Percentiles rank a stretch among this genome's conserved stretches.
Evolutionary conservation across 306 rosid genomes (phyloP).

Genomic region (Lotus japonicus): DNA sequence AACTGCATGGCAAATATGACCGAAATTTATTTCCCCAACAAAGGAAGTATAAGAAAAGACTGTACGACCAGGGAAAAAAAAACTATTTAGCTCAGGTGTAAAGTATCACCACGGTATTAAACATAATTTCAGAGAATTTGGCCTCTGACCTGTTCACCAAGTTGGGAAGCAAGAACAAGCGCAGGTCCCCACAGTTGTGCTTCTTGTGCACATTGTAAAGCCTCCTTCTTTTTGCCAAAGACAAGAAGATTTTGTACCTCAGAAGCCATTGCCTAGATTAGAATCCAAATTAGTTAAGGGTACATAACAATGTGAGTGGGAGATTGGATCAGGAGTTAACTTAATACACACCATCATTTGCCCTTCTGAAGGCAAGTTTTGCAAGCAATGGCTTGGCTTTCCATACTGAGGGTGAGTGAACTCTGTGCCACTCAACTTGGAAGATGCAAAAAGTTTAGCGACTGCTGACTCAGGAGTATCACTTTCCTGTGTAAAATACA

Average conservation of each 20-base stretch:
- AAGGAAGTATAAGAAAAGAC: neutral
- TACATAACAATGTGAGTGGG: neutral
- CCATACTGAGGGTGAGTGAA: constrained; percentile 49
- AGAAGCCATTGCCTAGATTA: constrained; percentile 72
- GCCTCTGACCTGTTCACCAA: constrained; percentile 85
- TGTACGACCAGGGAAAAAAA: neutral
- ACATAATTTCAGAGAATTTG: neutral
- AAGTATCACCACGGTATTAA: constrained; percentile 10
- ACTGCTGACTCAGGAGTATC: constrained; percentile 75
- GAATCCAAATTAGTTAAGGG: constrained; percentile 18
- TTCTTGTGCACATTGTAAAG: constrained; percentile 84
- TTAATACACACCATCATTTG: constrained; percentile 50
- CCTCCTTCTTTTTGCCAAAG: constrained; percentile 87
- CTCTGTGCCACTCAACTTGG: constrained; percentile 38
- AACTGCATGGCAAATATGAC: constrained; percentile 52
- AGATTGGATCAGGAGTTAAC: neutral
- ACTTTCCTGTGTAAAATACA: constrained; percentile 51
- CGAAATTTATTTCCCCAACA: constrained; percentile 10
- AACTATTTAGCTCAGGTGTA: constrained; percentile 7
- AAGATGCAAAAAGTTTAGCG: constrained; percentile 79
- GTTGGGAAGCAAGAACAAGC: constrained; percentile 90
- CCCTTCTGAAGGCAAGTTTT: constrained; percentile 69
- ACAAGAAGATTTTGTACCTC: constrained; percentile 87
- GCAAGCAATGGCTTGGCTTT: constrained; percentile 55
- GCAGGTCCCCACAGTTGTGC: constrained; percentile 99